Conservation (phyloP, 352 stramenopile genomes). For the Globisporangium radiosum region DNA sequence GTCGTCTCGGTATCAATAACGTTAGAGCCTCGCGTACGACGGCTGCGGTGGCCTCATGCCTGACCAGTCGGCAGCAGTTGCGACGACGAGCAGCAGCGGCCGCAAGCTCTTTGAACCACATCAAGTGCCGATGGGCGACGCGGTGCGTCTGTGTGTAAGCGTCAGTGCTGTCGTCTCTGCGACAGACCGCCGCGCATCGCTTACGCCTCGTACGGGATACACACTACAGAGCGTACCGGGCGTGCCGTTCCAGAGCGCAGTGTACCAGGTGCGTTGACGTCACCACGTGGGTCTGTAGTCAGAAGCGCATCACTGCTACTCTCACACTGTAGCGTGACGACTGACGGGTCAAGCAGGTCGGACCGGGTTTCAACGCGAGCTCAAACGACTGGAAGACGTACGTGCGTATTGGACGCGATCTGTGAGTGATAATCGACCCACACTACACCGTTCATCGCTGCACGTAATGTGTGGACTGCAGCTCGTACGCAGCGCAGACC, state of each 20-base stretch:
- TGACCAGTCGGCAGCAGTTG: slow-evolving; percentile 7
- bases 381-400: slow-evolving; percentile 71
- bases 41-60: slow-evolving; percentile 57
- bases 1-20: too few relatives aligned
- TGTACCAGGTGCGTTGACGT: slow-evolving; percentile 40
- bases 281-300: background rate
- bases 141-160: slow-evolving; percentile 9
- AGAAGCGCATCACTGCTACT: too few relatives aligned
- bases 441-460: too few relatives aligned
- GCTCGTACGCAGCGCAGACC: slow-evolving; percentile 56
- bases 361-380: slow-evolving; percentile 31
- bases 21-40: slow-evolving; percentile 46
- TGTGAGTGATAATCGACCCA: too few relatives aligned
- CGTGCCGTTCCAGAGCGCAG: slow-evolving; percentile 55
- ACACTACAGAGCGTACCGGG: slow-evolving; percentile 25
- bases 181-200: background rate
- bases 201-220: background rate
- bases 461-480: slow-evolving; percentile 9
- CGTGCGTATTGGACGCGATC: slow-evolving; percentile 1
- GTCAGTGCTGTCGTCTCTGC: background rate
- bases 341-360: slow-evolving; percentile 22
- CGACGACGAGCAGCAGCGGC: slow-evolving; percentile 16
- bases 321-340: too few relatives aligned
- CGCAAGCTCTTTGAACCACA: slow-evolving; percentile 59
- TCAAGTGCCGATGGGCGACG: slow-evolving; percentile 24